phyloP scores from a whole-genome alignment of 2,329 filamentous ascomycete genomes.

The Fusarium veterinarium region DNA sequence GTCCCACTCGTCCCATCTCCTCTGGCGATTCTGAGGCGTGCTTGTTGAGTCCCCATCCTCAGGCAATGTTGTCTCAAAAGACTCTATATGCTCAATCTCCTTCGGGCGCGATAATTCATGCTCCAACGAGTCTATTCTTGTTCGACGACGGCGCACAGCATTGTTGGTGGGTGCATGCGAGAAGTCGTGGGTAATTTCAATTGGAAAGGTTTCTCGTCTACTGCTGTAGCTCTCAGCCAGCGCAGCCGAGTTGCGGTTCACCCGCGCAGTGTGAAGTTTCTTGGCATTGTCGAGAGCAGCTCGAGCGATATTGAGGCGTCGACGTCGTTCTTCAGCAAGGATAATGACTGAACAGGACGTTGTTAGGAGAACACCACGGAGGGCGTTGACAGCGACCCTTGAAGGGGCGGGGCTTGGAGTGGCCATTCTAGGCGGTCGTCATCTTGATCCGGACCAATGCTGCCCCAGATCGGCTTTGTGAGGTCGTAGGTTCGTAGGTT shows the following conservation, averaged over 20 bases:
- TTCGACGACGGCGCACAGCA: constrained; percentile 46
- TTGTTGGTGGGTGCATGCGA: constrained; percentile 36
- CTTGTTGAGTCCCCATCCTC: neutral
- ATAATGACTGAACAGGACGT: constrained; percentile 68
- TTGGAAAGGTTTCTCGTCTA: constrained; percentile 39
- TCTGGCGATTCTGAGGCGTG: constrained; percentile 22
- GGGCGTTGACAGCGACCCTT: constrained; percentile 65
- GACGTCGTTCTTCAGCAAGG: constrained; percentile 67
- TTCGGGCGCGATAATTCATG: neutral
- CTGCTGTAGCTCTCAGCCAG: constrained; percentile 42
- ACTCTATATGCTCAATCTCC: constrained; percentile 3
- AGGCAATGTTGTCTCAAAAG: constrained; percentile 15
- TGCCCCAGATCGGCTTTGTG: constrained; percentile 4
- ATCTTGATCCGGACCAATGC: constrained; percentile 25
- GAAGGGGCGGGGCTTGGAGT: constrained; percentile 63
- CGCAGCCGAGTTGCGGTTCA: constrained; percentile 45
- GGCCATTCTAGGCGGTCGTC: constrained; percentile 56
- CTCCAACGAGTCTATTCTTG: constrained; percentile 23
- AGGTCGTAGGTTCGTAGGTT: constrained; percentile 1
- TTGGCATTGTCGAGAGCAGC: constrained; percentile 64
- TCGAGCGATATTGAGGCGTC: constrained; percentile 63
- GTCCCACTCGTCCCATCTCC: constrained; percentile 44
- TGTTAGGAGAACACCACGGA: constrained; percentile 66
- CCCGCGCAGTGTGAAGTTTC: constrained; percentile 58
- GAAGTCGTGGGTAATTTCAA: constrained; percentile 44